Percentiles rank a stretch among this genome's conserved stretches.
phyloP scores from a whole-genome alignment of 164 flowering plant species.

The Umbilicus rupestris region DNA sequence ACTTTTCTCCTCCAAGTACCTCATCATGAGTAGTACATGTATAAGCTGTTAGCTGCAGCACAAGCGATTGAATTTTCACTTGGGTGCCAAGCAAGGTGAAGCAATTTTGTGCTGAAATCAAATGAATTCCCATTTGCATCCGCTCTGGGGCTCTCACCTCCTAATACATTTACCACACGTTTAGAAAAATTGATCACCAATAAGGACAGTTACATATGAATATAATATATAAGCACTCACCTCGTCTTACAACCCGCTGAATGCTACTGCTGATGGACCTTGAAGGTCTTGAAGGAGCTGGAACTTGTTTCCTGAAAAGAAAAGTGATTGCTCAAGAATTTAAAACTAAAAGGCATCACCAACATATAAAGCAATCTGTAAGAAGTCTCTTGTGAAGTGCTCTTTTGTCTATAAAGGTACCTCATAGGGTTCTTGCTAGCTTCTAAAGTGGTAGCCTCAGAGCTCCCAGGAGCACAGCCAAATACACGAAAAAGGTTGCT shows the following conservation, averaged over 20 bases:
- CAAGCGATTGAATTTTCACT: slow-evolving; percentile 88
- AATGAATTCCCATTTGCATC: slow-evolving; percentile 88
- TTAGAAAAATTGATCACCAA: background rate
- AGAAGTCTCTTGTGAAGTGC: background rate
- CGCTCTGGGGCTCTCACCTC: slow-evolving; percentile 55
- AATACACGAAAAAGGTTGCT: slow-evolving; percentile 97
- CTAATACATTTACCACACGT: slow-evolving; percentile 20
- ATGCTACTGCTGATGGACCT: slow-evolving; percentile 69
- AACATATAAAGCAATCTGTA: background rate
- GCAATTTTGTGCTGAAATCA: slow-evolving; percentile 86
- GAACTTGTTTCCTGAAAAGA: slow-evolving; percentile 73
- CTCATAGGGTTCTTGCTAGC: slow-evolving; percentile 99
- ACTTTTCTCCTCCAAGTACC: slow-evolving; percentile 9
- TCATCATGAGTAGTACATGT: slow-evolving; percentile 88
- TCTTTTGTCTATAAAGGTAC: slow-evolving; percentile 21
- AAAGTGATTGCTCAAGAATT: background rate
- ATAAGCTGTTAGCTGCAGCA: slow-evolving; percentile 99
- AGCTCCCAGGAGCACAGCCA: slow-evolving; percentile 64
- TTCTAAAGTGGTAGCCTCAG: slow-evolving; percentile 83
- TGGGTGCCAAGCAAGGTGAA: slow-evolving; percentile 98
- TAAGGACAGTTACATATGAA: background rate
- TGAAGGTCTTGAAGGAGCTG: slow-evolving; percentile 79
- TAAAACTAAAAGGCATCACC: background rate
- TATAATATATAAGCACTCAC: slow-evolving; percentile 33
- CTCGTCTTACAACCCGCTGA: slow-evolving; percentile 86